Evolutionary conservation across 176 grass and related monocot genomes (phyloP).

Genomic region (Cenchrus purpureus): DNA sequence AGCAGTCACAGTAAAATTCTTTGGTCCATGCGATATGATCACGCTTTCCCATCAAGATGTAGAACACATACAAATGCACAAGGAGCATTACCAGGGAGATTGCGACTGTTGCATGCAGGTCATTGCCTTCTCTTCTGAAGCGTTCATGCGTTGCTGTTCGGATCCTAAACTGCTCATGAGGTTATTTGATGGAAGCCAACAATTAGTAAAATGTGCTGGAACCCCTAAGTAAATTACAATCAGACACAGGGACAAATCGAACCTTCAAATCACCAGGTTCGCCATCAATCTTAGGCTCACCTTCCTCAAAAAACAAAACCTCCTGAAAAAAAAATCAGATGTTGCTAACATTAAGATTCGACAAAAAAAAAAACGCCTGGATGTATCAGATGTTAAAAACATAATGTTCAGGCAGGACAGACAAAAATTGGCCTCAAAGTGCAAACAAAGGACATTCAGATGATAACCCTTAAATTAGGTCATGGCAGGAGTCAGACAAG

Average conservation of each 20-base stretch:
- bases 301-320: constrained; percentile 93
- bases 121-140: constrained; percentile 92
- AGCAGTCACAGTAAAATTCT: not conserved
- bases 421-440: not conserved
- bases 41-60: not conserved
- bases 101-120: constrained; percentile 80
- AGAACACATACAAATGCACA: constrained; percentile 26
- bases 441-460: not conserved
- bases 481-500: not conserved
- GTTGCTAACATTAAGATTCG: not conserved
- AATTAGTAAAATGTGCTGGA: constrained; percentile 27
- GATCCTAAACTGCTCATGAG: constrained; percentile 83
- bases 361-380: not conserved
- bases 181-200: constrained; percentile 35
- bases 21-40: not conserved
- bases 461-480: constrained; percentile 22
- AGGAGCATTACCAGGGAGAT: constrained; percentile 71
- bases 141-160: constrained; percentile 77
- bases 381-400: not conserved
- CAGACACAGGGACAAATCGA: constrained; percentile 9
- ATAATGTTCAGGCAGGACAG: not conserved
- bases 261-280: constrained; percentile 98
- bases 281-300: constrained; percentile 96
- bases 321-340: constrained; percentile 63
- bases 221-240: not conserved